Evolutionary conservation across 805 yeast genomes (phyloP).

Genomic region (Barnettozyma botsteinii): DNA sequence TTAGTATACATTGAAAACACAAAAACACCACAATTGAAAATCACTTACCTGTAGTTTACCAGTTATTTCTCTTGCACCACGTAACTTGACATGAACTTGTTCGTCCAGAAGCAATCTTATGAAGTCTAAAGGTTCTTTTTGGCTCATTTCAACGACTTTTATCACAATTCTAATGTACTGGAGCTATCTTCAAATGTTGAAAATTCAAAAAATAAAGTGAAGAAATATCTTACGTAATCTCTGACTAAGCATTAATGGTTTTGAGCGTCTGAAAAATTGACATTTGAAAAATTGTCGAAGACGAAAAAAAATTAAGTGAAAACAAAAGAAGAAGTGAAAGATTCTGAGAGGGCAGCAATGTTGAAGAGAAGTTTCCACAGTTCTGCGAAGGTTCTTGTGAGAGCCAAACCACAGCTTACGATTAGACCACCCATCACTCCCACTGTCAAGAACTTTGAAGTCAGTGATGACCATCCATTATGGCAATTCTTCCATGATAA

Average conservation of each 20-base stretch:
- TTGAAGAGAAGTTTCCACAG: conserved; percentile 16
- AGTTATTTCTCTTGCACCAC: conserved; percentile 89
- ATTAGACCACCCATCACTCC: conserved; percentile 85
- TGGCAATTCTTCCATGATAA: conserved; percentile 84
- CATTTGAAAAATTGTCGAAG: not conserved
- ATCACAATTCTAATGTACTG: too few relatives aligned
- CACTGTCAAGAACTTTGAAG: conserved; percentile 61
- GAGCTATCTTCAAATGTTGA: too few relatives aligned
- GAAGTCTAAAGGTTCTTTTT: conserved; percentile 78
- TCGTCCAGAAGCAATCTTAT: conserved; percentile 85
- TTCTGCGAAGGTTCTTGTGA: conserved; percentile 12
- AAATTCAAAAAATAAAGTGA: too few relatives aligned
- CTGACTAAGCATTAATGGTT: not conserved
- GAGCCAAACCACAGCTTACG: conserved; percentile 25
- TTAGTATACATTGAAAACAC: too few relatives aligned
- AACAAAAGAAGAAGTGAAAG: not conserved
- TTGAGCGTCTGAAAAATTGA: not conserved
- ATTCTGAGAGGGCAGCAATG: not conserved
- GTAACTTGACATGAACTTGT: conserved; percentile 74
- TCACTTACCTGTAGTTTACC: conserved; percentile 80
- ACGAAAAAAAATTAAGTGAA: too few relatives aligned
- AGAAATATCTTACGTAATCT: too few relatives aligned
- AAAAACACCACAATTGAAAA: too few relatives aligned
- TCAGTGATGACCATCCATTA: conserved; percentile 82
- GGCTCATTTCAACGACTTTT: too few relatives aligned